These are phyloP conservation scores for Cutaneotrichosporon mucoides DNA, from an alignment of 1,284 basidiomycete species.

Conservation along the genomic window DNA sequence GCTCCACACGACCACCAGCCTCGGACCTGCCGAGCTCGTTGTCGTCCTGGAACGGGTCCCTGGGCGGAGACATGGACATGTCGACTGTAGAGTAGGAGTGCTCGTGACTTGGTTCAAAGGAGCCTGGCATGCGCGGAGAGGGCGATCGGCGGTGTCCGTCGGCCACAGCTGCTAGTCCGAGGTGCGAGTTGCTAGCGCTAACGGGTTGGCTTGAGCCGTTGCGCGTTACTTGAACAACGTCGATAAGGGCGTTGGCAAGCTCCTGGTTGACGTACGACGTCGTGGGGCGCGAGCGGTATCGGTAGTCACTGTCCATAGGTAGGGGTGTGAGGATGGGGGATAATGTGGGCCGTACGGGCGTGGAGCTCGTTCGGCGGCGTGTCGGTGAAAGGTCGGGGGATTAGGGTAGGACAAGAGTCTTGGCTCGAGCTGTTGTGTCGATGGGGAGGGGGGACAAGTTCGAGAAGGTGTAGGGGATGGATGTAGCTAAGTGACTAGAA, in stretches of 20 bases:
- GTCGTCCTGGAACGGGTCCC: slow-evolving; percentile 14
- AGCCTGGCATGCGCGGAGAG: neutral
- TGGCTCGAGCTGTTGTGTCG: neutral
- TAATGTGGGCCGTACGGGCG: too few species aligned
- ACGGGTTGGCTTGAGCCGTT: slow-evolving; percentile 23
- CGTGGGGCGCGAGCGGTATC: neutral
- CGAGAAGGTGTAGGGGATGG: too few species aligned
- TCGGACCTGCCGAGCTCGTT: neutral
- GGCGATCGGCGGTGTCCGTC: neutral
- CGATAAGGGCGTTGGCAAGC: slow-evolving; percentile 37
- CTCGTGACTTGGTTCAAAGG: neutral
- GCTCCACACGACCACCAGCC: neutral
- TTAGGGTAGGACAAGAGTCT: neutral
- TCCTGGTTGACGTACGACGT: slow-evolving; percentile 21
- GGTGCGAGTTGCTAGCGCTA: slow-evolving; percentile 5
- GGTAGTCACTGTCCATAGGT: neutral
- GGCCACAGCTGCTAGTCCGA: neutral
- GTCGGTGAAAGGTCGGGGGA: too few species aligned
- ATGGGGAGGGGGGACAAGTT: neutral
- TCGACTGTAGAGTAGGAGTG: neutral
- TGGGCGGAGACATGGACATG: neutral
- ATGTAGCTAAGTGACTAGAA: too few species aligned
- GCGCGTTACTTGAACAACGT: slow-evolving; percentile 40
- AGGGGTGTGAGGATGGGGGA: neutral
- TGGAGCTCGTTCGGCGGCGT: too few species aligned